phyloP scores from a whole-genome alignment of 2,329 filamentous ascomycete species.

The Exophiala xenobiotica region DNA sequence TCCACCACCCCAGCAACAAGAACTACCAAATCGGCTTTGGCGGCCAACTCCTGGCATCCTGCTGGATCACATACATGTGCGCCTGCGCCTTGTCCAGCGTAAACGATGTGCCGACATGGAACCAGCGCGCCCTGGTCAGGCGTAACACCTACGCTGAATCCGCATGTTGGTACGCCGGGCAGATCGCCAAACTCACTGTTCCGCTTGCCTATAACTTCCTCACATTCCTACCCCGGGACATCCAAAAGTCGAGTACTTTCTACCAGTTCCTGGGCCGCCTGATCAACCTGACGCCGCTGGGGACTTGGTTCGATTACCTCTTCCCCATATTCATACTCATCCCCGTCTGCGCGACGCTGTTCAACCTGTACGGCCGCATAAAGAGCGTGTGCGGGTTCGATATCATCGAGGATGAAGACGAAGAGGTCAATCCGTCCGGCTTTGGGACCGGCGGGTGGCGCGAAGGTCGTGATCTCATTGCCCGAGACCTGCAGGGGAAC shows the following conservation, averaged over 20 bases:
- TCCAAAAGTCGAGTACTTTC: constrained; percentile 78
- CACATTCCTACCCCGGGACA: constrained; percentile 73
- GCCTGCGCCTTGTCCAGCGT: constrained; percentile 82
- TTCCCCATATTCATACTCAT: constrained; percentile 87
- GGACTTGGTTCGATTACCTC: constrained; percentile 79
- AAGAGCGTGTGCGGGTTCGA: constrained; percentile 77
- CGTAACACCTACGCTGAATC: constrained; percentile 91
- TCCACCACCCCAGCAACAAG: constrained; percentile 67
- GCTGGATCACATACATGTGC: constrained; percentile 97
- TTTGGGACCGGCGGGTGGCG: constrained; percentile 84
- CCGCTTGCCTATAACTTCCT: constrained; percentile 95
- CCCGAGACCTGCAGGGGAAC: constrained; percentile 68
- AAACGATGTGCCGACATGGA: constrained; percentile 95
- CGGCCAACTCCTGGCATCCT: constrained; percentile 77
- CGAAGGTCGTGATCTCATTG: constrained; percentile 86
- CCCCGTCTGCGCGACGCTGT: constrained; percentile 79
- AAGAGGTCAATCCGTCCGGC: constrained; percentile 59
- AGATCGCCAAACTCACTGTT: constrained; percentile 88
- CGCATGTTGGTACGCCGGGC: constrained; percentile 92
- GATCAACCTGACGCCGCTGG: constrained; percentile 79
- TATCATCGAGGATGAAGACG: constrained; percentile 71
- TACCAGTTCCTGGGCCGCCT: constrained; percentile 80
- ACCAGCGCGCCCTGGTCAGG: constrained; percentile 82
- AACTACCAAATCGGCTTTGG: constrained; percentile 78
- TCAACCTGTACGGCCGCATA: constrained; percentile 83